A percentile compares a stretch with the other conserved stretches of the same genome.
phyloP scores from a whole-genome alignment of 805 yeast species.

The Wickerhamiella qilinensis region DNA sequence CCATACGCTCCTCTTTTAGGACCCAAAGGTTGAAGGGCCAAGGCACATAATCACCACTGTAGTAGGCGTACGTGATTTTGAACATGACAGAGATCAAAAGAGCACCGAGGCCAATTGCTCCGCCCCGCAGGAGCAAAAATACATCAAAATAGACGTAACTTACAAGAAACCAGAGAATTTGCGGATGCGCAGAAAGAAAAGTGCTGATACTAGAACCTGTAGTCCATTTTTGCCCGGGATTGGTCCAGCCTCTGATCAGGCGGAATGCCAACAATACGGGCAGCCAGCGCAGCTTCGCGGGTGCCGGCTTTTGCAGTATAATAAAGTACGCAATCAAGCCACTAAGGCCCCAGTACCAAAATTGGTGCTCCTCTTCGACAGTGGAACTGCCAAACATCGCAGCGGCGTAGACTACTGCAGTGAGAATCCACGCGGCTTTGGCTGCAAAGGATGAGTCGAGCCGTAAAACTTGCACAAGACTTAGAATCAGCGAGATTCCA shows the following conservation, averaged over 20 bases:
- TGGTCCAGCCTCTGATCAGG: constrained; percentile 66
- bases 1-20: constrained; percentile 8
- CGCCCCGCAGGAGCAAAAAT: not conserved
- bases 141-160: not conserved
- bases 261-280: constrained; percentile 24
- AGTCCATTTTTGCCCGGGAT: constrained; percentile 71
- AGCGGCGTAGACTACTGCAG: constrained; percentile 28
- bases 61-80: constrained; percentile 36
- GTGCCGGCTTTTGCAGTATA: not conserved
- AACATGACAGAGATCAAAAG: constrained; percentile 33
- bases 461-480: constrained; percentile 5
- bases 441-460: constrained; percentile 7
- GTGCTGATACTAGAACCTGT: constrained; percentile 34
- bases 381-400: constrained; percentile 75
- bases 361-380: constrained; percentile 89
- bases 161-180: constrained; percentile 10
- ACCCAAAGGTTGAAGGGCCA: constrained; percentile 17
- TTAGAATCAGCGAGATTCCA: constrained; percentile 19
- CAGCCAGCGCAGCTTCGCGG: constrained; percentile 13
- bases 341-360: constrained; percentile 75
- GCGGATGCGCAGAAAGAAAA: constrained; percentile 21
- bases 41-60: constrained; percentile 42
- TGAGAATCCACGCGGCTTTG: constrained; percentile 12
- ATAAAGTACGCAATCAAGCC: constrained; percentile 15
- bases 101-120: constrained; percentile 27